Evolutionary conservation across 1,284 basidiomycete species (phyloP), one percentile per base, ranked within the genome.

Genomic region (Leucoagaricus sp.): DNA sequence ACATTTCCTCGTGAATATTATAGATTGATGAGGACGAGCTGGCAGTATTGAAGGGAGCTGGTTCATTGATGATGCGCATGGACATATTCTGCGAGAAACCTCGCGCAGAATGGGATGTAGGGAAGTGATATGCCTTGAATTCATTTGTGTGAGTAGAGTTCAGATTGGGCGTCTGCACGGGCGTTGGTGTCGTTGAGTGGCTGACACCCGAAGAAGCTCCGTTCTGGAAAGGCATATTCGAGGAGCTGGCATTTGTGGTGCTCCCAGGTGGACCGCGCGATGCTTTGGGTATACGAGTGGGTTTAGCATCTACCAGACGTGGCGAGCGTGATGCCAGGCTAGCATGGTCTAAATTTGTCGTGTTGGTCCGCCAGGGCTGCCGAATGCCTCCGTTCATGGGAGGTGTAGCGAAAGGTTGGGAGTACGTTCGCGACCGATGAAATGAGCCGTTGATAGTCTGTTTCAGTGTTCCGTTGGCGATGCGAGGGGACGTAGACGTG

Each of bases 341-440:
- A 25, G 63, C 46, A 64, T 55, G 61, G n/a, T 40, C 31, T 21
- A 41, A 23, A 41, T 41, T 41, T 15, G 38, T 46, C 31, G 29
- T 15, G 33, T 10, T 50, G 49, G 56, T 62, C 63, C 42, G 49
- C 36, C 62, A 66, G 23, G 61, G 15, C 56, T 66, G 70, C 46
- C 61, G 77, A 64, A 65, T 69, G 63, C 55, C 56, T 21, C 58
- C 61, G 52, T 63, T 63, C 45, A 64, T 50, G 41, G 68, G 63
- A 41, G 63, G 63, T 50, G 7, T 65, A 53, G 73, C 60, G 59
- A 78, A 80, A 7, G 85, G 86, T 61, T 85, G 82, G 12, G 87
- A 89, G 60, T 84, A 78, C 7, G 88, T 87, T 48, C 81, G 69
- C 67, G 83, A 62, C 67, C 75, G 75, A 59, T 70, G 67, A 58